Conservation (phyloP, 768 basidiomycete genomes). For the Sporobolomyces roseus region DNA sequence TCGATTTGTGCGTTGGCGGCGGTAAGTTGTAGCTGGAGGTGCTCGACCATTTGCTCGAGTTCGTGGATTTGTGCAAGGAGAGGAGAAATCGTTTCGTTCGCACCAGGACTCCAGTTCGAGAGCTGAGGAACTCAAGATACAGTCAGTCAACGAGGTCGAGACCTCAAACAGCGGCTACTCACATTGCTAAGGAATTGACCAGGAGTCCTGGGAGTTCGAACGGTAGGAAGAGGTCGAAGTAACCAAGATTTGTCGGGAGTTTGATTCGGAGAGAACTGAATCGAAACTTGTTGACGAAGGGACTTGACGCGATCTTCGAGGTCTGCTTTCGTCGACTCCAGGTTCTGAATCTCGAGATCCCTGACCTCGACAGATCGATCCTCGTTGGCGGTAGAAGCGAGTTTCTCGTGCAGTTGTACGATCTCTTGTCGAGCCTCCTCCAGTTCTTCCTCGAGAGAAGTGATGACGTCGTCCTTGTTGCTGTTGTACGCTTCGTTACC, state of each 20-base stretch:
- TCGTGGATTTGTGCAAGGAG: slow-evolving; percentile 68
- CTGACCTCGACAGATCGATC: slow-evolving; percentile 55
- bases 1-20: slow-evolving; percentile 79
- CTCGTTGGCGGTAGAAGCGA: slow-evolving; percentile 68
- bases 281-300: slow-evolving; percentile 40
- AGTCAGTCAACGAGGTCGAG: too few relatives aligned
- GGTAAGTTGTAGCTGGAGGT: slow-evolving; percentile 57
- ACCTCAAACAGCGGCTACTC: too few relatives aligned
- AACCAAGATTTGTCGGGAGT: slow-evolving; percentile 41
- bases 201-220: slow-evolving; percentile 43
- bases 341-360: slow-evolving; percentile 67
- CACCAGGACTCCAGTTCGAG: slow-evolving; percentile 46
- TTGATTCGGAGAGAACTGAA: slow-evolving; percentile 27
- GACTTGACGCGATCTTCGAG: slow-evolving; percentile 63
- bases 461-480: slow-evolving; percentile 27
- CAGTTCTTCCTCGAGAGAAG: slow-evolving; percentile 64
- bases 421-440: slow-evolving; percentile 73
- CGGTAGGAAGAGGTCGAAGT: slow-evolving; percentile 32
- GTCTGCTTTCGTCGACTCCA: slow-evolving; percentile 73
- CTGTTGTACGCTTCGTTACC: slow-evolving; percentile 32
- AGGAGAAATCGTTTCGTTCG: slow-evolving; percentile 56
- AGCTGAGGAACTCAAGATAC: slow-evolving; percentile 46
- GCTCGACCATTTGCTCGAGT: slow-evolving; percentile 55
- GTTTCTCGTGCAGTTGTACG: slow-evolving; percentile 61
- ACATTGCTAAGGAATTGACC: slow-evolving; percentile 43